Base-by-base conservation (phyloP, 1,139 yeast genomes). In the Debaryomyces fabryi region DNA sequence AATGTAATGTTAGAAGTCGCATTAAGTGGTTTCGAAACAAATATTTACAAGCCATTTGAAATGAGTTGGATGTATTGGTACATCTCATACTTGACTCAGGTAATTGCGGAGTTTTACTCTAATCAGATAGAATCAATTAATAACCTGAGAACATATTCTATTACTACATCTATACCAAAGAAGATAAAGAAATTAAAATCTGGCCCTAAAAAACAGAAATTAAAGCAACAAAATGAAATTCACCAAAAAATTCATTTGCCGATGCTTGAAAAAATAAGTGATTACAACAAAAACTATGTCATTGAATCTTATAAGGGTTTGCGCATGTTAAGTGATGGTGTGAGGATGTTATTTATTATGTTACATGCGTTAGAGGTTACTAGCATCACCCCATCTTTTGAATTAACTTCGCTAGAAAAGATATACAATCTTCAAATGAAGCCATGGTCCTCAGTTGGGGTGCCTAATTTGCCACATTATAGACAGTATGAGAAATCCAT, bases 391-490 rank as follows among this genome's bases (percentile, higher is more conserved):
- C 78, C 83, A 7, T 55, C 63, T 3, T 63, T 69, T 39, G 65
- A 71, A 18, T 68, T 72, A 36, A 71, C 82, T 9, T 59, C 72
- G 10, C 73, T 77, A 41, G 82, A 83, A 52, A 61, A 77, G 37
- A 66, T 85, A n/a, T 89, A 78, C 63, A 72, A 79, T 20, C 68
- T 91, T 40, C 78, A 97, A 54, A 81, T 91, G 79, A 91, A 90
- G 62, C 85, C 96, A 2, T 90, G 88, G 71, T 82, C 88, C 15
- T 80, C 92, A 0, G 86, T 92, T 15, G 97, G 96, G 0, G 85
- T 85, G 5, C 97, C 98, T 0, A 76, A 74, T 27, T 62, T 79
- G 45, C 88, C 93, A 3, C 63, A 71, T 0, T 85, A 68, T 58
- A 63, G 67, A 9, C 69, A 69, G 39, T 75, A 66, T 51, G 49